Evolutionary conservation across 805 yeast species (phyloP).

Genomic region (Cyberlindnera maclurae): DNA sequence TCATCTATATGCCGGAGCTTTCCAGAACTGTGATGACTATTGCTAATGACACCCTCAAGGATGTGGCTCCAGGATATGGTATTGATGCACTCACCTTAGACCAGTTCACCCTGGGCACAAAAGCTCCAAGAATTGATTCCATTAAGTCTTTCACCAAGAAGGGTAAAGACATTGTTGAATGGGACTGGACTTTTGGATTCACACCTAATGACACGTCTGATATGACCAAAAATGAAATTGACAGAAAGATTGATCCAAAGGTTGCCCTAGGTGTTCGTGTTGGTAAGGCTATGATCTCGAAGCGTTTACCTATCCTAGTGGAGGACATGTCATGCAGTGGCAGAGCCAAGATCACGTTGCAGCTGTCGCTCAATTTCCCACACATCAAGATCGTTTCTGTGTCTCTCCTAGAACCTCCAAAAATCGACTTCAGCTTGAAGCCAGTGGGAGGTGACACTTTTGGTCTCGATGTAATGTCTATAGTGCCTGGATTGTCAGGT

Average conservation of each 20-base stretch:
- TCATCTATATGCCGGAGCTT: conserved; percentile 79
- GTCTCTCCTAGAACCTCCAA: conserved; percentile 71
- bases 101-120: conserved; percentile 74
- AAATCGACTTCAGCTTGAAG: conserved; percentile 70
- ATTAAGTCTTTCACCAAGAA: conserved; percentile 67
- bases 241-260: conserved; percentile 67
- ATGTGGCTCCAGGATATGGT: conserved; percentile 77
- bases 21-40: conserved; percentile 66
- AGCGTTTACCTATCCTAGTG: conserved; percentile 68
- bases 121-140: conserved; percentile 68
- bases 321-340: conserved; percentile 78
- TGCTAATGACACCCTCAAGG: conserved; percentile 63
- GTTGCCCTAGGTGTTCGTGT: conserved; percentile 74
- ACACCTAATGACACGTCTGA: conserved; percentile 78
- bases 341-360: conserved; percentile 55
- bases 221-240: conserved; percentile 72
- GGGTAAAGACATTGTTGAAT: conserved; percentile 61
- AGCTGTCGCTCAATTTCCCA: conserved; percentile 63
- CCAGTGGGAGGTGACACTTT: conserved; percentile 89
- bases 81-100: conserved; percentile 68
- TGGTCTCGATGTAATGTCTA: conserved; percentile 78
- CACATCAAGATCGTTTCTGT: conserved; percentile 67
- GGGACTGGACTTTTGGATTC: conserved; percentile 81
- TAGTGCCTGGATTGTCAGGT: conserved; percentile 70
- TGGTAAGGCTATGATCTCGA: conserved; percentile 76